Evolutionary conservation across 768 basidiomycete species (phyloP), one percentile per base, ranked within the genome.

Genomic region (Naganishia antarctica): DNA sequence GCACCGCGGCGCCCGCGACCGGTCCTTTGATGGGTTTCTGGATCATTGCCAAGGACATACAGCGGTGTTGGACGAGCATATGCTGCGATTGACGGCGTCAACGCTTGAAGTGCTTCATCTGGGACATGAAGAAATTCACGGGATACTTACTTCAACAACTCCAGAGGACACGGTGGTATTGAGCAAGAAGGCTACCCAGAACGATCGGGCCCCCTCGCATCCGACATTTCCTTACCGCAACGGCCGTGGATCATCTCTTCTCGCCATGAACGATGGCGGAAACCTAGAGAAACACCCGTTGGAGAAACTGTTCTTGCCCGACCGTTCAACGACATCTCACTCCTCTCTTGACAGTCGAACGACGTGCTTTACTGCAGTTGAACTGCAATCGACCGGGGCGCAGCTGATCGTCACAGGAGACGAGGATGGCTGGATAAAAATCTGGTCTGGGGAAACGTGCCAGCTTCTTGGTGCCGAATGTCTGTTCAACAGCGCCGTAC

Each of bases 401-500:
- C 57, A 60, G 21, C 69, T 70, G 21, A 25, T 75, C 1, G 68
- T 71, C 3, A 73, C 73, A 0, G 75, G 75, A 9, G 74, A 74
- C 66, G 74, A 76, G 49, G 75, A 76, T 60, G 75, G 75, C 16
- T 66, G 64, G 13, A 63, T 76, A 15, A 60, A 73, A 23, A 69
- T 78, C 12, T 76, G 76, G 76, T 57, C 64, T 3, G 70, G 67
- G 1, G 57, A 69, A 23, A 59, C 32, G 7, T 7, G 26, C 12
- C 3, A 23, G 6, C 61, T 47, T 21, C 6, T 44, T 49, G 60
- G 8, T 23, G 11, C 46, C n/a, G 32, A 44, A 6, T 51, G 59
- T 29, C 31, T 34, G n/a, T 53, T 43, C 48, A 37, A 32, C 15
- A 43, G 70, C 70, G 23, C 58, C 66, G 13, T 81, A 90, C 63